Evolutionary conservation across 2,329 filamentous ascomycete genomes (phyloP), one percentile per base, ranked within the genome.

Genomic region (Bimuria novae-zelandiae): DNA sequence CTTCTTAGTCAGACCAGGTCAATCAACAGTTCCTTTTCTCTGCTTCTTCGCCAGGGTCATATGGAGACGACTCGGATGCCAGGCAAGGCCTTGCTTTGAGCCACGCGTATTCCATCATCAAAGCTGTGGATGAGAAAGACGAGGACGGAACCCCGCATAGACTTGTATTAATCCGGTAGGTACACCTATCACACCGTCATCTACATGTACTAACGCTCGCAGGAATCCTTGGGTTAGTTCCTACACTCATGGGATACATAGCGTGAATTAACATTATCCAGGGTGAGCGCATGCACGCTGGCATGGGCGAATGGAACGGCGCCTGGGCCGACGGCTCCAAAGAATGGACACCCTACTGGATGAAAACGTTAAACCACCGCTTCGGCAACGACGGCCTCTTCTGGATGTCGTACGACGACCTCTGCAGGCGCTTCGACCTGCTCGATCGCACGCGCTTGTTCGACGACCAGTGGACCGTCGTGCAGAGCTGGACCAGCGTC

Each of bases 341-440:
- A 62, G 86, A 93, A 72, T 95, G 90, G 90, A 93, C 88, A 1
- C 79, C 88, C 0, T 87, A 92, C 59, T 90, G 88, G 83, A 83
- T 93, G 71, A 74, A 85, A 48, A 85, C 87, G 60, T 79, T 93
- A 0, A 78, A 81, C 35, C 88, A 92, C 66, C 84, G 81, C 17
- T 92, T 92, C 62, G 88, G 88, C 27, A 87, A 90, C 59, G 89
- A 92, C 62, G 89, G 89, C 6, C 55, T 84, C 23, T 85, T 86
- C 67, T 86, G 82, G 82, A 84, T 85, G 55, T 80, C 78, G 1
- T 86, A 84, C 59, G 74, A 81, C 6, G 84, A 86, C 51, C 75
- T 85, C 22, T 74, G 84, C 3, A 78, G 76, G 51, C 79, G 82
- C 41, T 85, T 84, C 56, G 77, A 82, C 37, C 73, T 80, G 54